Evolutionary conservation across 345 rosid genomes (phyloP), one percentile per base, ranked within the genome.

Genomic region (Salix purpurea): DNA sequence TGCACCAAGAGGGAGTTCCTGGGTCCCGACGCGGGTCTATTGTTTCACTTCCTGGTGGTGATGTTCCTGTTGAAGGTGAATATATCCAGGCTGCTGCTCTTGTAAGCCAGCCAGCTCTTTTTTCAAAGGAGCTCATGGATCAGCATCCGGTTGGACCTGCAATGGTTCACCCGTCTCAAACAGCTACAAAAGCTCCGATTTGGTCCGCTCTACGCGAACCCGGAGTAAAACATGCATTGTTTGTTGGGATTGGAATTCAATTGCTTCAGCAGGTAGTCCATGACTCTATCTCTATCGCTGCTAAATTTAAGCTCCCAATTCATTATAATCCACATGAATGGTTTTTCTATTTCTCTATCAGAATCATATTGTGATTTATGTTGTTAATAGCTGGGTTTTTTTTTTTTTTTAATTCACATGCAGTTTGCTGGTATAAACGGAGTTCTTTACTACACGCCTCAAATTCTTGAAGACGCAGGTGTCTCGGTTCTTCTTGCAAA

Each of bases 371-470:
- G 39, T 66, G n/a, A 30, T 68, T 24, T 68, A 68, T 72, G 14
- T 24, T 14, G 37, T 73, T 16, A n/a, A 26, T 73, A 39, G 46
- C 39, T 37, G n/a, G 21, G 13, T 2, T 8, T 46, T n/a, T n/a
- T n/a, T n/a, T 6, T 74, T 54, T 46, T 6, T 76, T 28, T 16
- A n/a, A 77, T 72, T 34, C 67, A 18, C 73, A 65, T 80, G 87
- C 85, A 96, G 99, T 88, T 96, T 80, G 90, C 99, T 21, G 98
- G 99, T 67, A 93, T 96, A 80, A 92, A 90, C 67, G 99, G 98
- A 68, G 97, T 96, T 78, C 92, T 96, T 24, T 93, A 93, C 86
- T 96, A 96, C 88, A 96, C 98, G 60, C 99, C 99, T 79, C 99
- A 93, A 88, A 96, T 96, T 81, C 98, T 93, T 7, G 97, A 93